Evolutionary conservation across 257 asterid species (phyloP), one percentile per base, ranked within the genome.

Genomic region (Penstemon barbatus): DNA sequence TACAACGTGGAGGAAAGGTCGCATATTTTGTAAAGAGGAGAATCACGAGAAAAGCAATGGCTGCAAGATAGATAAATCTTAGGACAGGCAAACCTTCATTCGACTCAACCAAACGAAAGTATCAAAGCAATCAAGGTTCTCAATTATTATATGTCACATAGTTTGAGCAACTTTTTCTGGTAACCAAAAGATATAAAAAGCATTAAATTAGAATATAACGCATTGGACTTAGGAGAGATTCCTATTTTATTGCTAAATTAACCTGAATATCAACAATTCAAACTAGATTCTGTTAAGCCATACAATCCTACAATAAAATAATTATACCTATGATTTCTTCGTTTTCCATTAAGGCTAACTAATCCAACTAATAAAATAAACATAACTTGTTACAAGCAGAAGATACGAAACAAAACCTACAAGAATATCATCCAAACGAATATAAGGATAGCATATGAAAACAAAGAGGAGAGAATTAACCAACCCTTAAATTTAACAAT

Each of bases 401-500:
- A 37, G 42, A 40, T 58, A 37, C 60, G 51, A 59, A 49, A 33
- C 7, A 50, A 13, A 6, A 13, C 25, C 8, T 8, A 64, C 43
- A 53, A 11, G 13, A 51, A 61, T 3, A 53, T 39, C 60, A 57
- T 15, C 56, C 49, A 51, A 39, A 33, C 52, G 0, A 57, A 37
- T 44, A n/a, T 0, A 59, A 43, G 44, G 57, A 77, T 48, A 44
- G 51, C 55, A 15, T 15, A 56, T 5, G 37, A 49, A 55, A 52
- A 71, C 4, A 12, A 10, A 8, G 5, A 6, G 11, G 19, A 39
- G 13, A 4, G 49, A 15, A 18, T 56, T 13, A n/a, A 19, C 44
- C 33, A 50, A 56, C 33, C 59, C 43, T 55, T 65, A 63, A 70
- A 63, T 66, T 8, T 63, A 60, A 33, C 70, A 73, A 15, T 19